Evolutionary conservation across 192 early-diverging fungal species (phyloP).

Genomic region (Obelidium mucronatum): DNA sequence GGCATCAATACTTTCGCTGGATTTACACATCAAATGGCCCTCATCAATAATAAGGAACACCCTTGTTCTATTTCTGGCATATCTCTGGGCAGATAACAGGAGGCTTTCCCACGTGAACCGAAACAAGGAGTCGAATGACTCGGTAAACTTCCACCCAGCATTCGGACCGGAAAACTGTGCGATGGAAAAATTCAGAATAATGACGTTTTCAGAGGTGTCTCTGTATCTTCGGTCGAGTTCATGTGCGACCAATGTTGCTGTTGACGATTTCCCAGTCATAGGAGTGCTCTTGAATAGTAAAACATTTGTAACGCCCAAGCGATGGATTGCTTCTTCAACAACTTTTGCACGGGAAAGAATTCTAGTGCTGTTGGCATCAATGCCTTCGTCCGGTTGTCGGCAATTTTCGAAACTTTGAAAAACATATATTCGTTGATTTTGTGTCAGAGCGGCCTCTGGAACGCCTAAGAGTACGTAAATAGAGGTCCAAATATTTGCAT

Average conservation of each 20-base stretch:
- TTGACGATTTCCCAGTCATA: background rate
- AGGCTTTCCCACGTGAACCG: background rate
- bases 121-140: background rate
- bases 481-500: too few relatives aligned
- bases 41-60: conserved; percentile 16
- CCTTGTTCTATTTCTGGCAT: too few relatives aligned
- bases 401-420: too few relatives aligned
- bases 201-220: background rate
- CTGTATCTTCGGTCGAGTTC: background rate
- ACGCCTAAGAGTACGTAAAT: too few relatives aligned
- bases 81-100: background rate
- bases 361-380: too few relatives aligned
- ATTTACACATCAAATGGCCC: background rate
- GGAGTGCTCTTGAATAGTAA: background rate
- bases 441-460: too few relatives aligned
- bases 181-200: background rate
- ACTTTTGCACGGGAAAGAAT: too few relatives aligned
- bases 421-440: too few relatives aligned
- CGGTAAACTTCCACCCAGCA: background rate
- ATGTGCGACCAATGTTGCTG: background rate
- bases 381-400: too few relatives aligned
- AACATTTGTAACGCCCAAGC: too few relatives aligned
- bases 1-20: background rate
- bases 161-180: background rate
- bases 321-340: too few relatives aligned